Evolutionary conservation across 2,329 filamentous ascomycete genomes (phyloP), one percentile per base, ranked within the genome.

Genomic region (Ampelomyces quisqualis): DNA sequence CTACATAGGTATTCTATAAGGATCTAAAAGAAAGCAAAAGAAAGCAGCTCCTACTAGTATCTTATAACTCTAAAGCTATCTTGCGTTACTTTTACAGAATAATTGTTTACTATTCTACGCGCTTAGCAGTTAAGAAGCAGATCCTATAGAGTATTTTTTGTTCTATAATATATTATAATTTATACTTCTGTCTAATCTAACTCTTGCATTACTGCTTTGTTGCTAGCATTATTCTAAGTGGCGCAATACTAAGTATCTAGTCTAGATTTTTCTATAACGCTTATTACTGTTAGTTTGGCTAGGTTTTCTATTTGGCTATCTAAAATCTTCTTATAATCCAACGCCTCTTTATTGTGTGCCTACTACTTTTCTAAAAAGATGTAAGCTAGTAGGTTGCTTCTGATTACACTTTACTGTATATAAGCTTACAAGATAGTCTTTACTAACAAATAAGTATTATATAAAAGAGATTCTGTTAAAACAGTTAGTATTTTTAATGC

Each of bases 1-100:
- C 40, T 23, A 49, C 43, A n/a, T 49, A 24, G 46, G 46, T 49
- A 18, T 32, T 42, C 22, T 41, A 43, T 26, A 9, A 46, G 39
- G 36, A 49, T 31, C 17, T 49, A 6, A 23, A 27, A 13, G 15
- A 41, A 30, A 35, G 7, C 2, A 49, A 40, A 30, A 43, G 36
- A 29, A 17, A 30, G 17, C 8, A 29, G 30, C 41, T 44, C 13
- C 10, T 41, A 18, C 19, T 22, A 15, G 9, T 40, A 26, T 39
- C 3, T 7, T 7, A 40, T 22, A 19, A 47, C 40, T 40, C 39
- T 9, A 22, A 40, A 17, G 39, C 31, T 3, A 17, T 43, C 10
- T 40, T 47, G 17, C 43, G 29, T 37, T 15, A 22, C 17, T 49
- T 49, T 31, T 13, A 49, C 18, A 49, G 24, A 22, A 11, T 22